Percentiles rank a stretch among this genome's conserved stretches.
phyloP scores from a whole-genome alignment of 2,329 filamentous ascomycete species.

The Polychaeton citri region DNA sequence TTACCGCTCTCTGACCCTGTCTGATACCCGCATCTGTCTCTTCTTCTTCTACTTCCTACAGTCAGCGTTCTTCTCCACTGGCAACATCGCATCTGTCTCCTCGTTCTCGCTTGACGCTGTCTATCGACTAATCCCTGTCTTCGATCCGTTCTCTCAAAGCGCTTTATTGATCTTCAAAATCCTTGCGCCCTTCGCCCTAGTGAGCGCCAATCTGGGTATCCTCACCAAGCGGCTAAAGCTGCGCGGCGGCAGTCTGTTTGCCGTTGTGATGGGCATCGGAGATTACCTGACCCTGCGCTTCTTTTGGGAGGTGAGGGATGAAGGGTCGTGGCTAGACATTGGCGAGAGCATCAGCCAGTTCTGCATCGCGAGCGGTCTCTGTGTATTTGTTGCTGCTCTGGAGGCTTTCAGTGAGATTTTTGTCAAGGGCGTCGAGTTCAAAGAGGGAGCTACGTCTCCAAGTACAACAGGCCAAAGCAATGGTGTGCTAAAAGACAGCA shows the following conservation, averaged over 20 bases:
- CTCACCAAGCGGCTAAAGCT: constrained; percentile 75
- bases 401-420: constrained; percentile 78
- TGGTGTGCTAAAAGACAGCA: too few relatives aligned
- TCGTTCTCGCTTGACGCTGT: constrained; percentile 91
- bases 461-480: neutral
- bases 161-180: constrained; percentile 79
- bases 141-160: constrained; percentile 84
- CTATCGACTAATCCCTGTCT: constrained; percentile 72
- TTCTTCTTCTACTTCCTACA: constrained; percentile 95
- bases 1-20: constrained; percentile 58
- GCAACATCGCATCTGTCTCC: constrained; percentile 87
- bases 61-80: constrained; percentile 91
- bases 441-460: constrained; percentile 5
- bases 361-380: constrained; percentile 76
- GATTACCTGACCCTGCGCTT: constrained; percentile 91
- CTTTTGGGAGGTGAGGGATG: constrained; percentile 94
- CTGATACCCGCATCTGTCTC: constrained; percentile 77
- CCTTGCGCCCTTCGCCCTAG: constrained; percentile 81
- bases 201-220: constrained; percentile 88
- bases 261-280: constrained; percentile 82
- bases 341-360: constrained; percentile 95
- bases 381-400: constrained; percentile 77
- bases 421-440: constrained; percentile 65
- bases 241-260: constrained; percentile 79
- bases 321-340: constrained; percentile 95